Evolutionary conservation across 2,329 filamentous ascomycete species (phyloP).

Genomic region (Chaetomium sp.): DNA sequence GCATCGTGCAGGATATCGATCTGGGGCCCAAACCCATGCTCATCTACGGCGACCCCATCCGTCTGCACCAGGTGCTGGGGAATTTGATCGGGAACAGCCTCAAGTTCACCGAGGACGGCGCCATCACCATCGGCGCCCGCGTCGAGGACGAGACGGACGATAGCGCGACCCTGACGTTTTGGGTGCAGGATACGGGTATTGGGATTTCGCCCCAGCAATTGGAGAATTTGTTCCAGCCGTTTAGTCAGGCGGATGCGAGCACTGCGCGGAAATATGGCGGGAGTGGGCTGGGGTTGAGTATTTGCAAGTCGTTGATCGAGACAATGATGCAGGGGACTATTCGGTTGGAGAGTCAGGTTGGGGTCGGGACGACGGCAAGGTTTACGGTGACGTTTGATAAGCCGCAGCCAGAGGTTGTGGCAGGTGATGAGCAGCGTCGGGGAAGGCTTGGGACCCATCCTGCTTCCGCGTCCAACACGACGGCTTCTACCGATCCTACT

Average conservation of each 20-base stretch:
- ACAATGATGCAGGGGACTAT: constrained; percentile 86
- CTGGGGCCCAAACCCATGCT: constrained; percentile 59
- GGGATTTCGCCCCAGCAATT: constrained; percentile 79
- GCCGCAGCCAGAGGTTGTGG: constrained; percentile 55
- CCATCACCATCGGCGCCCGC: constrained; percentile 73
- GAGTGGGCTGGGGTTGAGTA: constrained; percentile 83
- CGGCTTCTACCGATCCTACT: too few relatives aligned
- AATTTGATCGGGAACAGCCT: constrained; percentile 90
- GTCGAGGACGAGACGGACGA: constrained; percentile 65
- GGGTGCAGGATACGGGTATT: constrained; percentile 84
- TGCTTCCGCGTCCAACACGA: too few relatives aligned
- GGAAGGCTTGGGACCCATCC: too few relatives aligned
- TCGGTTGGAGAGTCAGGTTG: constrained; percentile 69
- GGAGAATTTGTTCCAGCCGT: constrained; percentile 82
- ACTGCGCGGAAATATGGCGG: constrained; percentile 88
- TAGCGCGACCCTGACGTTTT: constrained; percentile 70
- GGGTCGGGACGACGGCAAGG: constrained; percentile 62
- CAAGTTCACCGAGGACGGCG: constrained; percentile 85
- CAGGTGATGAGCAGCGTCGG: constrained; percentile 43
- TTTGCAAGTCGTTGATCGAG: constrained; percentile 91
- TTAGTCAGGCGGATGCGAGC: constrained; percentile 86
- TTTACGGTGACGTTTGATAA: constrained; percentile 86
- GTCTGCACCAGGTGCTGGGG: constrained; percentile 62
- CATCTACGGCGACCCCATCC: constrained; percentile 60
- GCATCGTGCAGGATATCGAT: constrained; percentile 64